A percentile compares a stretch with the other conserved stretches of the same genome.
These are phyloP conservation scores for Globisporangium takayamanum DNA, from an alignment of 352 stramenopile species.

Conservation along the genomic window DNA sequence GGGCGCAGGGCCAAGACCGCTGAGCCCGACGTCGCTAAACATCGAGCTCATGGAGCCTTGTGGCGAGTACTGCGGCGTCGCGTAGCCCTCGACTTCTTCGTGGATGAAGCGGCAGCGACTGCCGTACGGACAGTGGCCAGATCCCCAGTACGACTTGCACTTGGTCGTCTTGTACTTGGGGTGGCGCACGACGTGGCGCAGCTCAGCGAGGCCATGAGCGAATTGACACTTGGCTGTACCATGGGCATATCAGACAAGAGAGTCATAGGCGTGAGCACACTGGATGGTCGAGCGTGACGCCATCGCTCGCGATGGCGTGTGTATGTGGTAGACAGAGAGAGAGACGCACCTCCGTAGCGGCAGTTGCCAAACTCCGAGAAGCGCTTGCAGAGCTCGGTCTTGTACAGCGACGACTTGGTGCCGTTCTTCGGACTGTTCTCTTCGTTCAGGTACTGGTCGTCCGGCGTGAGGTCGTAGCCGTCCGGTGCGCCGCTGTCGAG, in stretches of 20 bases:
- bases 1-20: slow-evolving; percentile 20
- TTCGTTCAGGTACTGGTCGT: slow-evolving; percentile 69
- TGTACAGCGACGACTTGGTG: slow-evolving; percentile 83
- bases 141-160: slow-evolving; percentile 90
- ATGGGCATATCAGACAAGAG: neutral
- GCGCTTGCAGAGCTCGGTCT: slow-evolving; percentile 85
- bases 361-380: slow-evolving; percentile 86
- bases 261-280: neutral
- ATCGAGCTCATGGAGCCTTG: slow-evolving; percentile 37
- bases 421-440: slow-evolving; percentile 81
- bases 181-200: slow-evolving; percentile 81
- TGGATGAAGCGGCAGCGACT: slow-evolving; percentile 87
- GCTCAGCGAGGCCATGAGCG: slow-evolving; percentile 69
- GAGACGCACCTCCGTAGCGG: slow-evolving; percentile 61
- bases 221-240: slow-evolving; percentile 80
- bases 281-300: neutral
- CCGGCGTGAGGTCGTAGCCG: slow-evolving; percentile 35
- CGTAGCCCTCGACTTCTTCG: slow-evolving; percentile 64
- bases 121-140: slow-evolving; percentile 82
- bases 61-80: slow-evolving; percentile 46
- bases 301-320: neutral
- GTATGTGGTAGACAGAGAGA: neutral
- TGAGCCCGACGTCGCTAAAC: slow-evolving; percentile 34
- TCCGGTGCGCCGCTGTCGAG: slow-evolving; percentile 42
- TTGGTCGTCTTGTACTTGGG: slow-evolving; percentile 91